Evolutionary conservation across 169 alveolate species (phyloP), one percentile per base, ranked within the genome.

Genomic region (Theileria parva): DNA sequence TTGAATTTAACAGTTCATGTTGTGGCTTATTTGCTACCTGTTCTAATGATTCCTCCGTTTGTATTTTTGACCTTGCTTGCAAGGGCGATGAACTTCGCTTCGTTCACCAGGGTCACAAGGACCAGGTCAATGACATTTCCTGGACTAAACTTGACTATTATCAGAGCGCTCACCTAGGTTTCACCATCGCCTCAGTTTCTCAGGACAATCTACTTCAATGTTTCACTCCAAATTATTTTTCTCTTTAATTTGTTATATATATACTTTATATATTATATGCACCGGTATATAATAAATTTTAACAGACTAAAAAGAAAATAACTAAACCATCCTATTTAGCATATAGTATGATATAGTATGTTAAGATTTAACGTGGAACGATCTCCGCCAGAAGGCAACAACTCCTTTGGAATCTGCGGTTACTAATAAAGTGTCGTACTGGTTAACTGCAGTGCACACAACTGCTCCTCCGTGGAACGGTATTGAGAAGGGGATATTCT

Each of bases 401-500:
- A 86, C 76, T 39, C 96, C 96, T 67, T 91, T 92, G 17, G 96
- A 88, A 76, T 93, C 96, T 13, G 94, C 88, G 13, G 95, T 87
- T 17, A 92, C 94, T 73, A 93, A 55, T 2, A 93, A 39, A n/a
- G 96, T 93, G 74, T 91, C 94, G 39, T 80, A 80, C 50, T 81
- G 87, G 86, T 93, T 93, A 21, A 93, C 96, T 3, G 92, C 95
- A 11, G 92, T 94, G 23, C 95, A 87, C 78, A 93, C 93, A 28
- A 93, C 95, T 1, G 95, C 96, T 7, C 94, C 95, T 93, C 70
- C 61, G 79, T 85, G 91, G 79, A 72, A 85, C 15, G 74, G 55
- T 8, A 85, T 53, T 32, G 91, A 78, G 74, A 67, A 85, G 19
- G 91, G 91, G 70, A 85, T 78, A 78, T 85, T 77, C 32, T 85